Evolutionary conservation across 176 grass and related monocot genomes (phyloP).

Genomic region (Musa beccarii): DNA sequence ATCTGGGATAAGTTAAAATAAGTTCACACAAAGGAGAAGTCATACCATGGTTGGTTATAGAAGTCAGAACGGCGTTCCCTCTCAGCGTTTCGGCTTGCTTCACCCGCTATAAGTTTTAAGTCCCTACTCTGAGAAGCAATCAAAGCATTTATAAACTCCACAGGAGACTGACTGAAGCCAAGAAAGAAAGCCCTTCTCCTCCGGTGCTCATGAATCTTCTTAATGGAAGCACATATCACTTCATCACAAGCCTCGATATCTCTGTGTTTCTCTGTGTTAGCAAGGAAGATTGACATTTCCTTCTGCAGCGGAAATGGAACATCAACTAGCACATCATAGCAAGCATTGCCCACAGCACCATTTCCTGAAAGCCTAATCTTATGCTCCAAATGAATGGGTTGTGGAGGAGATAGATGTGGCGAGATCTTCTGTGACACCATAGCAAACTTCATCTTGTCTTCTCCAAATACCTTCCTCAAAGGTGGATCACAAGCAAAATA

Average conservation of each 20-base stretch:
- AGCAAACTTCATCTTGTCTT: conserved; percentile 85
- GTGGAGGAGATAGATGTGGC: conserved; percentile 54
- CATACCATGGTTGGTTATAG: conserved; percentile 84
- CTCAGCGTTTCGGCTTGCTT: conserved; percentile 72
- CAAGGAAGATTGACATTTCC: conserved; percentile 70
- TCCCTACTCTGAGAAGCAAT: conserved; percentile 92
- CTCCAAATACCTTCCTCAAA: conserved; percentile 78
- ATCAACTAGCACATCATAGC: conserved; percentile 96
- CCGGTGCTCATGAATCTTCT: conserved; percentile 97
- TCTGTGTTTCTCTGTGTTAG: conserved; percentile 89
- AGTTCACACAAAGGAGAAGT: not conserved
- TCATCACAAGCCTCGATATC: conserved; percentile 95
- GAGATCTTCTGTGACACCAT: conserved; percentile 98
- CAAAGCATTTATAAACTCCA: conserved; percentile 88
- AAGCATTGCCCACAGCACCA: conserved; percentile 51
- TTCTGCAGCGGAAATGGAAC: conserved; percentile 90
- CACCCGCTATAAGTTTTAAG: conserved; percentile 83
- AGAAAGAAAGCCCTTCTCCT: conserved; percentile 96
- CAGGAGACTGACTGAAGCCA: conserved; percentile 90
- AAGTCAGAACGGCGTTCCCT: conserved; percentile 83
- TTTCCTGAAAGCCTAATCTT: conserved; percentile 73
- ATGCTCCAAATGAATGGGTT: conserved; percentile 74
- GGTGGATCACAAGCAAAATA: conserved; percentile 69
- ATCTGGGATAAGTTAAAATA: not conserved
- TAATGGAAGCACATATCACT: conserved; percentile 86